phyloP scores from a whole-genome alignment of 2,329 filamentous ascomycete species.

The Fusarium chlamydosporum region DNA sequence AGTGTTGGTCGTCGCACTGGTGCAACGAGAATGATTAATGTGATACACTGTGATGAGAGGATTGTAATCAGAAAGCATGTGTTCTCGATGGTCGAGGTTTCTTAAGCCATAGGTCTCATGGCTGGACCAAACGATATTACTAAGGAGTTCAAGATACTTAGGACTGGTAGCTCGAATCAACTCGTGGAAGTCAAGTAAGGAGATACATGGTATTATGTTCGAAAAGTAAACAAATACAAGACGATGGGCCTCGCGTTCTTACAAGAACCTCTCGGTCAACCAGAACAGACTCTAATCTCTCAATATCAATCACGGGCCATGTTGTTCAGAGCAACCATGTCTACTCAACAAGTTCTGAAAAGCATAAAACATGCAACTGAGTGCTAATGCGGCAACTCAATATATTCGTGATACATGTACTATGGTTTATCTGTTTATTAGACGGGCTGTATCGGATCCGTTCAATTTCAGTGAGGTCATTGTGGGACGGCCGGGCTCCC shows the following conservation, averaged over 20 bases:
- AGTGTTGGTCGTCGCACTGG: constrained; percentile 4
- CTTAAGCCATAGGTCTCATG: neutral
- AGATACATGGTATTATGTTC: neutral
- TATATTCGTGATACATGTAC: neutral
- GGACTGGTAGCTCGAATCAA: neutral
- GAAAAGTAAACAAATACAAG: neutral
- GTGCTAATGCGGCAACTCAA: neutral
- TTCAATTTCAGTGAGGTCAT: constrained; percentile 41
- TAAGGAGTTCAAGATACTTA: neutral
- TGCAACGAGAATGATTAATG: constrained; percentile 1
- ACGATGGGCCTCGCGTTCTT: neutral
- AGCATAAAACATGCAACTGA: neutral
- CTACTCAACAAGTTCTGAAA: neutral
- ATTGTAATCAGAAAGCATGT: neutral
- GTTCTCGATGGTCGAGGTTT: neutral
- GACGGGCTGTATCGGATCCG: constrained; percentile 29
- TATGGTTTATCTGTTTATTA: neutral
- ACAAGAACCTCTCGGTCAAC: neutral
- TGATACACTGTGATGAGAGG: neutral
- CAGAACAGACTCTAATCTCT: neutral
- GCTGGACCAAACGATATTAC: neutral
- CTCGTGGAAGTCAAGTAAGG: neutral
- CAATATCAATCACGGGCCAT: neutral
- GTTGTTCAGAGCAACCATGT: neutral
- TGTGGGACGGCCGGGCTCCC: constrained; percentile 34